Evolutionary conservation across 73 alveolate species (phyloP).

Genomic region (Blepharisma japonicum): DNA sequence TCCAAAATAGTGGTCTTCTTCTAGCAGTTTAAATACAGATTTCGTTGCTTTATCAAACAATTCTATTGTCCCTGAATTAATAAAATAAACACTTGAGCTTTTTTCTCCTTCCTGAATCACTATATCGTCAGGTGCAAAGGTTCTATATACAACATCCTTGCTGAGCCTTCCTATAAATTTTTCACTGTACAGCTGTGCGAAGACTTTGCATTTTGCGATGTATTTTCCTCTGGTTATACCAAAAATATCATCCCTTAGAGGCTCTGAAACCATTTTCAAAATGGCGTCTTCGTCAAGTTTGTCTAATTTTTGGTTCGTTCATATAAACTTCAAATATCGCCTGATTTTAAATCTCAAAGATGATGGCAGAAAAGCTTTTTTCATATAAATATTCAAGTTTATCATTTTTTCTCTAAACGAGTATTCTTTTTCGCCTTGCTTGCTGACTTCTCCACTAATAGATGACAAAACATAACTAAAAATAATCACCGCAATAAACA

Average conservation of each 20-base stretch:
- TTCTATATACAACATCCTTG: constrained; percentile 41
- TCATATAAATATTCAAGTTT: constrained; percentile 46
- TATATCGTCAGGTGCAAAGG: constrained; percentile 72
- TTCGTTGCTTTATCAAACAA: constrained; percentile 48
- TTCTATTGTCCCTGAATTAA: constrained; percentile 54
- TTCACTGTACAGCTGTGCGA: constrained; percentile 25
- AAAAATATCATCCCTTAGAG: constrained; percentile 41
- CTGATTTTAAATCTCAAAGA: constrained; percentile 39
- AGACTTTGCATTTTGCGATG: constrained; percentile 35
- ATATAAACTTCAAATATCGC: constrained; percentile 44
- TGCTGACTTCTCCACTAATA: constrained; percentile 48
- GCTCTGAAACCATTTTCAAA: background rate
- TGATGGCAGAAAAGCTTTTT: constrained; percentile 34
- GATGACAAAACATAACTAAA: constrained; percentile 63
- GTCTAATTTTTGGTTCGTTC: constrained; percentile 30
- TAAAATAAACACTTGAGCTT: constrained; percentile 41
- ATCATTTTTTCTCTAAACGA: constrained; percentile 40
- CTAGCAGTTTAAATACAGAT: constrained; percentile 49
- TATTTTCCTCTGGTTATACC: constrained; percentile 38
- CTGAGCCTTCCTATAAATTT: constrained; percentile 31
- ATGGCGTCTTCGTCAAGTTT: constrained; percentile 45
- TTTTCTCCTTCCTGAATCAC: constrained; percentile 64
- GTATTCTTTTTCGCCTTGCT: constrained; percentile 34
- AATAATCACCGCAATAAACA: constrained; percentile 57
- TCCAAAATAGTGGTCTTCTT: constrained; percentile 74